Evolutionary conservation across 768 basidiomycete genomes (phyloP).

Genomic region (Neoboletus brunneissimus): DNA sequence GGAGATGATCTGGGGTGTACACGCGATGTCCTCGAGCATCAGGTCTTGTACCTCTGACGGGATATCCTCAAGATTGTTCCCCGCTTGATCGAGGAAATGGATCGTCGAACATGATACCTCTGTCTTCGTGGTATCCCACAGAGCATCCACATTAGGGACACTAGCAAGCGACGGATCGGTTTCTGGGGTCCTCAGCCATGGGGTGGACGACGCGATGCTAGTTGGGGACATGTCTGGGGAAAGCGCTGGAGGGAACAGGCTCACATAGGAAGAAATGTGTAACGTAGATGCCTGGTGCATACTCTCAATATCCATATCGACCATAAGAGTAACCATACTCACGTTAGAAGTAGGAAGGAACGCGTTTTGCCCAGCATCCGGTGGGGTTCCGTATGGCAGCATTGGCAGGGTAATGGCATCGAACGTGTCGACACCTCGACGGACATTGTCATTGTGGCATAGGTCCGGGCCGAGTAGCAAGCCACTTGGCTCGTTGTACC

Average conservation of each 20-base stretch:
- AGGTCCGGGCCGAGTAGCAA: conserved; percentile 8
- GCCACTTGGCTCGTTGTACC: conserved; percentile 6
- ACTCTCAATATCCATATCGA: background rate
- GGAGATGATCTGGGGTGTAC: background rate
- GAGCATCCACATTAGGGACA: background rate
- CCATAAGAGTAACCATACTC: conserved; percentile 1
- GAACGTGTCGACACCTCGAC: background rate
- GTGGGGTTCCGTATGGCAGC: background rate
- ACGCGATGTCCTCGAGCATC: conserved; percentile 24
- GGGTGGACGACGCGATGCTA: conserved; percentile 23
- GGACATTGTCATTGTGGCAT: background rate
- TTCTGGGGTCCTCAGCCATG: conserved; percentile 20
- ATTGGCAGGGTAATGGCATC: background rate
- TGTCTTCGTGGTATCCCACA: conserved; percentile 1
- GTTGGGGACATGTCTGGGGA: conserved; percentile 28
- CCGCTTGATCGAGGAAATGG: conserved; percentile 15
- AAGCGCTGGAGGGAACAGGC: conserved; percentile 11
- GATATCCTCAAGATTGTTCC: conserved; percentile 16
- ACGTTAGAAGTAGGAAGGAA: background rate
- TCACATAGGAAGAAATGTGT: background rate
- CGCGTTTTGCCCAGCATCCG: background rate
- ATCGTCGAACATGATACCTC: background rate
- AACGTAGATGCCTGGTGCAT: background rate
- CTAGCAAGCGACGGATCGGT: background rate
- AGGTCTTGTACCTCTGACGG: conserved; percentile 1